A percentile compares a stretch with the other conserved stretches of the same genome.
phyloP scores from a whole-genome alignment of 2,329 filamentous ascomycete species.

The Calonectria pauciramosa region DNA sequence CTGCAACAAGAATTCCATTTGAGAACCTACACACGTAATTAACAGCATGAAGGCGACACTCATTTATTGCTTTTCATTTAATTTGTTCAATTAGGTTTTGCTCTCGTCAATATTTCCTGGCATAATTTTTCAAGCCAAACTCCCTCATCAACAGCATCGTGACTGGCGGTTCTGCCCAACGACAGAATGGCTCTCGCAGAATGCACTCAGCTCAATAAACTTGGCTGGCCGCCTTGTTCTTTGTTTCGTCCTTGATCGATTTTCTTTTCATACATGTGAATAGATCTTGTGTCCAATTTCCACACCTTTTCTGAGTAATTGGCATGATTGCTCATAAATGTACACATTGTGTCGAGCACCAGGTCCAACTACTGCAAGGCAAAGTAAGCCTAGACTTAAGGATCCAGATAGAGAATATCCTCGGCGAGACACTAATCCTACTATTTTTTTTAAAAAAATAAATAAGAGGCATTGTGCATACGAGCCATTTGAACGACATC shows the following conservation, averaged over 20 bases:
- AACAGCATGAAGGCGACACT: neutral
- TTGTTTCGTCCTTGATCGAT: neutral
- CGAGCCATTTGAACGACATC: too few species aligned
- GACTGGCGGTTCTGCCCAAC: neutral
- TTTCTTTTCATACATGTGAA: neutral
- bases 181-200: neutral
- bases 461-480: too few species aligned
- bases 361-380: too few species aligned
- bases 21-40: neutral
- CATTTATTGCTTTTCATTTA: neutral
- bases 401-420: too few species aligned
- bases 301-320: neutral
- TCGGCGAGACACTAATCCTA: too few species aligned
- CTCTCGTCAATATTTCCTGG: neutral
- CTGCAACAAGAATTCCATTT: neutral
- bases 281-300: neutral
- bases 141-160: neutral
- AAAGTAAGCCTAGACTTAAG: too few species aligned
- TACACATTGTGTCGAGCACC: neutral
- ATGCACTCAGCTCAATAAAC: neutral
- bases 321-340: neutral
- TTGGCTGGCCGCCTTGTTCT: neutral
- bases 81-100: neutral
- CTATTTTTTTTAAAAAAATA: too few species aligned
- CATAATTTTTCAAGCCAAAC: neutral